phyloP scores from a whole-genome alignment of 805 yeast species.

The Saccharomycopsis malanga region DNA sequence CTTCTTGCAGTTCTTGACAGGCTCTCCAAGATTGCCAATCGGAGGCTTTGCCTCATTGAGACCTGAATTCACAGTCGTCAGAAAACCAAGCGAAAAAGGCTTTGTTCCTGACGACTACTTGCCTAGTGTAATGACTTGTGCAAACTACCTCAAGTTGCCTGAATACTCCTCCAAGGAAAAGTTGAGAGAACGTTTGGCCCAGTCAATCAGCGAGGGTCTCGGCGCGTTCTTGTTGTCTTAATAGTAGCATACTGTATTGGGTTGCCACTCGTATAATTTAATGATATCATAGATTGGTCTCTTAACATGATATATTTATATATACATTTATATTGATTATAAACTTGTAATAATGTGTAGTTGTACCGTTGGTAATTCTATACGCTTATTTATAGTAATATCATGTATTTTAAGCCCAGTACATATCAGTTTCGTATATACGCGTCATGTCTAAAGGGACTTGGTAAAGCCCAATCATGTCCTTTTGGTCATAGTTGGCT shows the following conservation, averaged over 20 bases:
- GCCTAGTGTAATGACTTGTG: constrained; percentile 98
- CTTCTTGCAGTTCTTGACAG: constrained; percentile 84
- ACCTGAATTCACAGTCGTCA: constrained; percentile 83
- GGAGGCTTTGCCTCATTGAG: constrained; percentile 83
- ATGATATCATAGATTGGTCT: not conserved
- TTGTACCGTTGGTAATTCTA: no score
- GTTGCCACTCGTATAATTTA: no score
- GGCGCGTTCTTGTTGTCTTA: constrained; percentile 78
- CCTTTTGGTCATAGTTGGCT: no score
- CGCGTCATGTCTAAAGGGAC: no score
- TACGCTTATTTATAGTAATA: no score
- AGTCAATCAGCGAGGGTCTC: constrained; percentile 82
- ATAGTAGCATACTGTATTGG: no score
- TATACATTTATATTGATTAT: not conserved
- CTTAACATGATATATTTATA: not conserved
- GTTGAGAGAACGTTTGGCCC: constrained; percentile 49
- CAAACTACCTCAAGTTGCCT: constrained; percentile 86
- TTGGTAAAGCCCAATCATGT: no score
- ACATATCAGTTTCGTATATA: no score
- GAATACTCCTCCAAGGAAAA: constrained; percentile 59
- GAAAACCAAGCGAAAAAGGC: constrained; percentile 65
- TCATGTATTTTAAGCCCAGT: no score
- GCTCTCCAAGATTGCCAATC: constrained; percentile 86
- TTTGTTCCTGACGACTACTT: constrained; percentile 66
- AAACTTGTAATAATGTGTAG: no score